Base-by-base conservation (phyloP, 164 flowering plant genomes). In the Magnolia officinalis region DNA sequence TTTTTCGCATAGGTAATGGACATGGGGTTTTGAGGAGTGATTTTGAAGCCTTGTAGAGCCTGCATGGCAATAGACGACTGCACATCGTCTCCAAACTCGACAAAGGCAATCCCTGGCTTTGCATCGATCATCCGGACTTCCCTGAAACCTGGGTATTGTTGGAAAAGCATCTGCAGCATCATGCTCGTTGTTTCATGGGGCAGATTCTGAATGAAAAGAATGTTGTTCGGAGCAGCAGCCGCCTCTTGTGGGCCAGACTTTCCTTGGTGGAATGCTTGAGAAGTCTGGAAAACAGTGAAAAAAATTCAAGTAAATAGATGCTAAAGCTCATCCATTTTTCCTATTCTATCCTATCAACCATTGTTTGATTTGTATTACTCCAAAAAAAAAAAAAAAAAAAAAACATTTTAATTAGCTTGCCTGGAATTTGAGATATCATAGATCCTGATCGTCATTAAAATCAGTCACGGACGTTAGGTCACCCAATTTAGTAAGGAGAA, bases 61-160 rank as follows among this genome's bases (percentile, higher is more conserved):
- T 92, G 89, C 97, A 96, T 91, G 61, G 99, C 97, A 68, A 86
- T 82, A 45, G 94, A 80, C 0, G 99, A 86, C 74, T 91, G 95
- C 63, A 83, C 86, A 51, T 96, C 99, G 79, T 94, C 94, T 71
- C 86, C 98, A 83, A 84, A 96, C 76, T 96, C 99, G n/a, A 96
- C 97, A 81, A 94, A 96, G 23, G 97, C 95, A 79, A 96, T 94
- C 11, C 98, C 98, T n/a, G 99, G 99, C 88, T 92, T 96, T 67
- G 99, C 95, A 77, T 91, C 95, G 21, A 92, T 84, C 90, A 94
- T 87, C 61, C 98, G 80, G n/a, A 96, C 94, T 84, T 96, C 99
- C 75, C 82, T 91, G 77, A 92, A 94, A 37, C 99, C 99, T 11
- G 97, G 95, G 77, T 89, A 96, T 61, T 94, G 97, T 73, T 87